Evolutionary conservation across 345 rosid species (phyloP).

Genomic region (Eucalyptus dawsonii): DNA sequence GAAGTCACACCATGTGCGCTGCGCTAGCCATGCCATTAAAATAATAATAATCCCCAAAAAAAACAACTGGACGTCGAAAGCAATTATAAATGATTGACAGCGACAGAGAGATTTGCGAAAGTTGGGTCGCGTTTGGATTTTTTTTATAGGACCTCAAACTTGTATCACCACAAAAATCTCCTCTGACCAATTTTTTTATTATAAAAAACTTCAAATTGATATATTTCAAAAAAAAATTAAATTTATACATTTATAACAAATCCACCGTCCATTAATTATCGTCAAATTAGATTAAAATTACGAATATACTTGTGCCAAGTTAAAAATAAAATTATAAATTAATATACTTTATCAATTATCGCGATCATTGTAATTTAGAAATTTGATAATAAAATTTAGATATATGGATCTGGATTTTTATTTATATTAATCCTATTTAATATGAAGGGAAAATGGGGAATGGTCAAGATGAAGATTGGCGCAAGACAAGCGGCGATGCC

Average conservation of each 20-base stretch:
- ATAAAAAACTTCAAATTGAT: no score
- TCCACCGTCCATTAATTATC: fast-evolving
- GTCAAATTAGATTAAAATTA: no score
- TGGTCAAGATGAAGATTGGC: not conserved
- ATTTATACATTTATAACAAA: fast-evolving
- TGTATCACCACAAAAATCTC: no score
- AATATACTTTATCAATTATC: fast-evolving
- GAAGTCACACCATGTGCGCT: not conserved
- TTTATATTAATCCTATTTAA: not conserved
- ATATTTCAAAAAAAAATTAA: no score
- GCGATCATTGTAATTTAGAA: fast-evolving
- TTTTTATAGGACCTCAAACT: no score
- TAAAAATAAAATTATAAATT: no score
- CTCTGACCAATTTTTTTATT: no score
- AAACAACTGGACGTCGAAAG: not conserved
- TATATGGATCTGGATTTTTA: no score
- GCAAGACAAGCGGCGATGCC: not conserved
- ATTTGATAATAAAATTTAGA: no score
- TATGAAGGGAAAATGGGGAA: not conserved
- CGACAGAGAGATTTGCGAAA: not conserved
- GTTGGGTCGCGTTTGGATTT: not conserved
- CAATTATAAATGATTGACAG: not conserved
- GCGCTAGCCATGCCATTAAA: not conserved
- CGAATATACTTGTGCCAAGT: no score
- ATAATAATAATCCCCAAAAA: not conserved